phyloP scores from a whole-genome alignment of 345 rosid genomes.

The Syzygium grande region DNA sequence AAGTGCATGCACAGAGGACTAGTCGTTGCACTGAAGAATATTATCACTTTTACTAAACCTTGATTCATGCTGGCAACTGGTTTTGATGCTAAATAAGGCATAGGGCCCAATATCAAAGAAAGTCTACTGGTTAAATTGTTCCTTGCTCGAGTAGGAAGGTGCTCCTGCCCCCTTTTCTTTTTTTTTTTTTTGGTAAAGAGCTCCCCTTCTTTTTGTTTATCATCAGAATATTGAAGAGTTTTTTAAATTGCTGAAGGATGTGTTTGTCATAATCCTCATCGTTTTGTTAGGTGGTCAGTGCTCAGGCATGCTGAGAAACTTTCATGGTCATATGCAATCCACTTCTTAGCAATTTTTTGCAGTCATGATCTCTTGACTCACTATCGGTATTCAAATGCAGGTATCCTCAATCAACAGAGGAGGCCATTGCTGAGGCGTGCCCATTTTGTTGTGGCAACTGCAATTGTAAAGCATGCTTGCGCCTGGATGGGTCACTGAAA shows the following conservation, averaged over 20 bases:
- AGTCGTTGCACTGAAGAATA: not conserved
- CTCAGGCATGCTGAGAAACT: not conserved
- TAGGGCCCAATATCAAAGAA: not conserved
- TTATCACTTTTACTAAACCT: not conserved
- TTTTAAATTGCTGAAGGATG: not conserved
- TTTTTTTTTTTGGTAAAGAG: too few species aligned
- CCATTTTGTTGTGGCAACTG: slow-evolving; percentile 26
- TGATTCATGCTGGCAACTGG: not conserved
- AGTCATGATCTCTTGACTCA: not conserved
- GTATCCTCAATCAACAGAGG: slow-evolving; percentile 21
- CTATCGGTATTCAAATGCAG: slow-evolving; percentile 1
- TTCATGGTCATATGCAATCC: not conserved
- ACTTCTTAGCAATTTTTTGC: not conserved
- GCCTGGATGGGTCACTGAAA: slow-evolving; percentile 12
- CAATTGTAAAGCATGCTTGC: slow-evolving; percentile 27
- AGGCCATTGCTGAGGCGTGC: slow-evolving; percentile 14
- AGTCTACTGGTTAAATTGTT: not conserved
- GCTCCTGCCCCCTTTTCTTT: too few species aligned
- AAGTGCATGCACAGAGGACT: not conserved
- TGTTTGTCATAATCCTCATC: not conserved
- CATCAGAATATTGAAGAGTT: not conserved
- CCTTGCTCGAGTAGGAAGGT: not conserved
- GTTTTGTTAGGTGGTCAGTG: not conserved
- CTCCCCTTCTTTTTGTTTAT: not conserved
- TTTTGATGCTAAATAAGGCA: not conserved